Conservation (phyloP, 345 rosid species). For the Toxicodendron radicans region DNA sequence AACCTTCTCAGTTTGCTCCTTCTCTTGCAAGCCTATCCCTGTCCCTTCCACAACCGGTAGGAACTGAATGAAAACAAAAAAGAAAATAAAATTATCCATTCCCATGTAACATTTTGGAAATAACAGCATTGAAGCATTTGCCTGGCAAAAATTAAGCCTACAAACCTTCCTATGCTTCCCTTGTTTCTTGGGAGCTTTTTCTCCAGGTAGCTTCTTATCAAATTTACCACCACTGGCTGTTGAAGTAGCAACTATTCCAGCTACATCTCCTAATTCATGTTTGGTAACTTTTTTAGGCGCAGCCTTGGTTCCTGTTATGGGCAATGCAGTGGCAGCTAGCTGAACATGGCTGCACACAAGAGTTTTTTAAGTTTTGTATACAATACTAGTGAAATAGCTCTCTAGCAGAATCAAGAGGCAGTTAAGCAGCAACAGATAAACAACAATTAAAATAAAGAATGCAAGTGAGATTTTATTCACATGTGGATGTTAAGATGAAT, state of each 20-base stretch:
- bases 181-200: constrained; percentile 71
- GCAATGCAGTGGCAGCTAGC: constrained; percentile 84
- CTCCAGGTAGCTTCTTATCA: constrained; percentile 83
- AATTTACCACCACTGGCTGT: constrained; percentile 98
- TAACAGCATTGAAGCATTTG: neutral
- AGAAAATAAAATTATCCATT: constrained; percentile 1
- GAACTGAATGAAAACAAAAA: constrained; percentile 45
- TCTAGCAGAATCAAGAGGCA: neutral
- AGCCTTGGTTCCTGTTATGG: constrained; percentile 75
- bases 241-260: constrained; percentile 84
- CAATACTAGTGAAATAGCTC: neutral
- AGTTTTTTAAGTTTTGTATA: neutral
- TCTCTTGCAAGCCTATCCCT: constrained; percentile 62
- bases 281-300: constrained; percentile 64
- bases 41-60: constrained; percentile 72
- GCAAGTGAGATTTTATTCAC: neutral
- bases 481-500: neutral
- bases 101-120: neutral
- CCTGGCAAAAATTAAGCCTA: neutral
- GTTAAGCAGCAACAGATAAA: neutral
- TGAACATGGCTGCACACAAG: constrained; percentile 69
- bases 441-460: too few species aligned
- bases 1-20: constrained; percentile 79
- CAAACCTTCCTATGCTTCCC: constrained; percentile 89
- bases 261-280: constrained; percentile 75